Evolutionary conservation across 176 grass and related monocot genomes (phyloP), one percentile per base, ranked within the genome.

Genomic region (Metroxylon sagu): DNA sequence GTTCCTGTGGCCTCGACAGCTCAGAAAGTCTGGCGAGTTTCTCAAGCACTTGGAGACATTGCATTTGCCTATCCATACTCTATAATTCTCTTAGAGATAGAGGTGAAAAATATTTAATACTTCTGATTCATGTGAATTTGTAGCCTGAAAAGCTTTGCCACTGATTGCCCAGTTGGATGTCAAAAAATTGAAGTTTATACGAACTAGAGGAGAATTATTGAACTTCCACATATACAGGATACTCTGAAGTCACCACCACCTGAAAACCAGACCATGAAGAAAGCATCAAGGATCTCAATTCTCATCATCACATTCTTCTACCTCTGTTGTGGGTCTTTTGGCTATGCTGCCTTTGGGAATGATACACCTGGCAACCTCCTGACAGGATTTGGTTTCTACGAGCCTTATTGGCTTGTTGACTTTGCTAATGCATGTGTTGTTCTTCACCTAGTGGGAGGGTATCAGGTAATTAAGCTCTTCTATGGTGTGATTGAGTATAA

Each of bases 321-420:
- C 79, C 80, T 90, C 39, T 71, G 73, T 29, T 89, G 86, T 25
- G 83, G 92, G 15, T 90, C 72, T 67, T 63, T 96, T 19, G 92
- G 92, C 18, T 96, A 96, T 61, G 92, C 83, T 10, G 80, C 92
- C 60, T 90, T 96, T 59, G 92, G 92, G 53, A 81, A 90, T 75
- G 78, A 3, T 53, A 85, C 83, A 3, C 87, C 81, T 12, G 92
- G 92, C 53, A 91, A 90, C 80, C 71, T 91, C 76, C 78, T 97
- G 73, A 88, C 81, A 19, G 92, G 92, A 0, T 97, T 97, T 59
- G 79, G 75, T 48, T 89, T 95, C 79, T 95, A 83, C 25, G 84
- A 90, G 81, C 87, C 92, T n/a, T 90, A 81, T 75, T 87, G 80
- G 87, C 92, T 96, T 60, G n/a, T 96, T 59, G 80, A 78, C 71